Percentiles rank a stretch among this genome's conserved stretches.
phyloP scores from a whole-genome alignment of 2,329 filamentous ascomycete genomes.

The Pseudogymnoascus sp. region DNA sequence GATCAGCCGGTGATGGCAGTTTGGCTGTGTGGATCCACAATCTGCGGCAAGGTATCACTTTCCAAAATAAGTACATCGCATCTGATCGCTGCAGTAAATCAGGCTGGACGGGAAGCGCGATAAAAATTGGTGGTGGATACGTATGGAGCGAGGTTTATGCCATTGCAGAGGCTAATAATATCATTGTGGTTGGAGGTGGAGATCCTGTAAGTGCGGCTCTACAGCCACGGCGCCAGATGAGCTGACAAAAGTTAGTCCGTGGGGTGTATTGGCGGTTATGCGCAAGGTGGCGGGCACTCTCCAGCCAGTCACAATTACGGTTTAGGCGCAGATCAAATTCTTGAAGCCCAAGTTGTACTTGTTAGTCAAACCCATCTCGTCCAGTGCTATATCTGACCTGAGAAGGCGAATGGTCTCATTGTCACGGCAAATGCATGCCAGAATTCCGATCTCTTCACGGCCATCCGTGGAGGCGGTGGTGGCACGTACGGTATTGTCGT shows the following conservation, averaged over 20 bases:
- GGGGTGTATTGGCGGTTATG: constrained; percentile 32
- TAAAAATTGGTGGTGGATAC: constrained; percentile 31
- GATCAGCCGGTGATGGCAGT: constrained; percentile 27
- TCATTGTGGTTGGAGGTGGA: constrained; percentile 31
- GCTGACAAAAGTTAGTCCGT: constrained; percentile 23
- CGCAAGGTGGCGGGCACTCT: constrained; percentile 35
- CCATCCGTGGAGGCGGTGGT: constrained; percentile 34
- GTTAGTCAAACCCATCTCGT: constrained; percentile 8
- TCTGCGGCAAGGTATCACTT: constrained; percentile 28
- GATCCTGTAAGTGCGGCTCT: constrained; percentile 19
- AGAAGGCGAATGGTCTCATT: constrained; percentile 26
- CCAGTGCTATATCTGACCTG: background rate
- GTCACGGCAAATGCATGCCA: constrained; percentile 30
- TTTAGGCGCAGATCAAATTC: constrained; percentile 37
- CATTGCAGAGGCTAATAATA: constrained; percentile 25
- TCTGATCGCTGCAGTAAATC: constrained; percentile 21
- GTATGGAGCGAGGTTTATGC: constrained; percentile 30
- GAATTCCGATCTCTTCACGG: constrained; percentile 32
- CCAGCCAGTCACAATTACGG: constrained; percentile 33
- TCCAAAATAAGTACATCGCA: constrained; percentile 20
- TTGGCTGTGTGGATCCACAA: constrained; percentile 40
- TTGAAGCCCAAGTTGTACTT: constrained; percentile 35
- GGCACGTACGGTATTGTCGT: constrained; percentile 31
- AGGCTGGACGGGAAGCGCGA: constrained; percentile 28
- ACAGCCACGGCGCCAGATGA: constrained; percentile 19